Percentiles rank a stretch among this genome's conserved stretches.
Conservation (phyloP, 352 stramenopile genomes). For the Phytophthora chlamydospora region DNA sequence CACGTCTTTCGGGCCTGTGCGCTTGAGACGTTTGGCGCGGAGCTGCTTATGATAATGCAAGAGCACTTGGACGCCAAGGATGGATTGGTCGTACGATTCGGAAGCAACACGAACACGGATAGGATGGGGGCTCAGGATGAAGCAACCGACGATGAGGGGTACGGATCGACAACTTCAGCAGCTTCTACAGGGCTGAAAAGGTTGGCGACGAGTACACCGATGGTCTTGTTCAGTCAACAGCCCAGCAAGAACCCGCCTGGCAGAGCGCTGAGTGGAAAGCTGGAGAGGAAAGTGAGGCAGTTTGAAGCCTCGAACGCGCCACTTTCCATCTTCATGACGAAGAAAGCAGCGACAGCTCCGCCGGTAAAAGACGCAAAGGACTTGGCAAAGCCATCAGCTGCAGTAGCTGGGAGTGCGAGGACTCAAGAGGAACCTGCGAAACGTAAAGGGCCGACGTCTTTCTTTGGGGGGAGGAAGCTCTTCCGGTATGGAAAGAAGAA, state of each 20-base stretch:
- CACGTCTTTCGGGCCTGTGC: conserved; percentile 64
- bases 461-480: conserved; percentile 30
- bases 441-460: conserved; percentile 14
- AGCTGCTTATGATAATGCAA: conserved; percentile 51
- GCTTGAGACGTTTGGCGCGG: conserved; percentile 50
- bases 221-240: conserved; percentile 40
- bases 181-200: not conserved
- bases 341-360: conserved; percentile 16
- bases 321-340: conserved; percentile 40
- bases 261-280: conserved; percentile 22
- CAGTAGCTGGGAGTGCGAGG: not conserved
- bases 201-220: not conserved
- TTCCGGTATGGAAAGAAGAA: conserved; percentile 39
- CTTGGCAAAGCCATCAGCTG: not conserved
- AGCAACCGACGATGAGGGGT: not conserved
- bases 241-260: conserved; percentile 31
- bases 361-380: not conserved
- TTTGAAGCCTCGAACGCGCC: conserved; percentile 34
- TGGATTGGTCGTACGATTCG: conserved; percentile 40
- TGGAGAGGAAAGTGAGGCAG: conserved; percentile 42
- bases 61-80: conserved; percentile 57
- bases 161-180: not conserved
- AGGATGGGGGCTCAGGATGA: not conserved
- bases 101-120: not conserved
- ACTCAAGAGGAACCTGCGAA: conserved; percentile 4